Conservation (phyloP, 2,329 filamentous ascomycete genomes). For the Gyromitra esculenta region DNA sequence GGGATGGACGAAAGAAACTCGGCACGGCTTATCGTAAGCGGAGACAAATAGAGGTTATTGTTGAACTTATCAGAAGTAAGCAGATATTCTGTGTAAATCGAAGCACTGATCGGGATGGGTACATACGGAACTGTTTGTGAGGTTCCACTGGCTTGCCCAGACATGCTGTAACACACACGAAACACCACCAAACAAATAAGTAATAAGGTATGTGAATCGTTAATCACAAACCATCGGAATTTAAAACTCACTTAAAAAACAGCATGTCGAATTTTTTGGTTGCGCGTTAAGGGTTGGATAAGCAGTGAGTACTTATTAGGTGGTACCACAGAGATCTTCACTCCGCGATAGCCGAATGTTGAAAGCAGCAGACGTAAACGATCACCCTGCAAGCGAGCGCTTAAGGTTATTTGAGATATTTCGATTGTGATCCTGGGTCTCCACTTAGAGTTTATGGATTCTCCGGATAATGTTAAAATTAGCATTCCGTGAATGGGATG, state of each 20-base stretch:
- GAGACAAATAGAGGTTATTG: background rate
- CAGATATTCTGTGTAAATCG: background rate
- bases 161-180: background rate
- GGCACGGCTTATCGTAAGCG: background rate
- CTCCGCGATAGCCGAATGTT: constrained; percentile 24
- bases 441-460: constrained; percentile 19
- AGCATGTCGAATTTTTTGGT: background rate
- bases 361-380: constrained; percentile 7
- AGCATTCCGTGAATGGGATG: background rate
- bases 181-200: constrained; percentile 4
- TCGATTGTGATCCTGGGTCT: background rate
- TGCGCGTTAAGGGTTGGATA: constrained; percentile 1
- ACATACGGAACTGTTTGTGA: background rate
- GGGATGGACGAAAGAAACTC: background rate
- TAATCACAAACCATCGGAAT: background rate
- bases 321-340: constrained; percentile 11
- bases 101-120: background rate
- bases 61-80: background rate
- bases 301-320: background rate
- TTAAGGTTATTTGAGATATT: constrained; percentile 29
- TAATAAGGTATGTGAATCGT: background rate
- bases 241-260: background rate
- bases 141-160: background rate
- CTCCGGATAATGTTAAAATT: constrained; percentile 28
- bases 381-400: constrained; percentile 29